Base-by-base conservation (phyloP, 1,284 basidiomycete genomes). In the Ganoderma sinense region DNA sequence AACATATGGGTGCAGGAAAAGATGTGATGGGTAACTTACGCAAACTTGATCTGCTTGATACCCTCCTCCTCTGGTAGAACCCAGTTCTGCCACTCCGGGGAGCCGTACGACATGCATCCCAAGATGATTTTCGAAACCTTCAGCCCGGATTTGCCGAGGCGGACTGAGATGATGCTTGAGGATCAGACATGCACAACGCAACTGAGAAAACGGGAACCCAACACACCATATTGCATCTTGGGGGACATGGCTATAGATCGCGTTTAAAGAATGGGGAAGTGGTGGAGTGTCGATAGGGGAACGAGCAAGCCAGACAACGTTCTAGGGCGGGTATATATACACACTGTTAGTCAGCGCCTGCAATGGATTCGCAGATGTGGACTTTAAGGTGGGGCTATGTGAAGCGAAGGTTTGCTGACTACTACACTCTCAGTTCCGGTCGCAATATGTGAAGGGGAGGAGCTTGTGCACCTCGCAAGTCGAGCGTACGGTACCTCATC, bases 41-140 rank as follows among this genome's bases (percentile, higher is more conserved):
- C 81, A 58, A 69, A 79, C 72, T 82, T 81, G 74, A 82, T 80
- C 58, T 82, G 80, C 62, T 77, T 71, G 20, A 79, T 74, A 1
- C 76, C 78, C 68, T 84, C 82, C 29, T 64, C 63, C 29, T 64
- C 63, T 10, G 26, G 41, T 1, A 64, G 39, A 2, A 64, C 53
- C 63, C 63, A 84, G n/a, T 72, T 65, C 61, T 74, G 72, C 82
- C 83, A 84, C 20, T 74, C 70, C n/a, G 76, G 69, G 31, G 69
- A 73, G 18, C 84, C 84, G 70, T 84, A 86, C 23, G 75, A 75
- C 84, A 85, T 85, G 68, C 80, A 81, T 16, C 83, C 83, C 10
- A 85, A 74, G 73, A 85, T 83, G 65, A 84, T 78, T 69, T 78
- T 80, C n/a, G 81, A 82, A n/a, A 83, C 83, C 69, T 84, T 84